Evolutionary conservation across 2,329 filamentous ascomycete genomes (phyloP).

Genomic region (Drechmeria coniospora): DNA sequence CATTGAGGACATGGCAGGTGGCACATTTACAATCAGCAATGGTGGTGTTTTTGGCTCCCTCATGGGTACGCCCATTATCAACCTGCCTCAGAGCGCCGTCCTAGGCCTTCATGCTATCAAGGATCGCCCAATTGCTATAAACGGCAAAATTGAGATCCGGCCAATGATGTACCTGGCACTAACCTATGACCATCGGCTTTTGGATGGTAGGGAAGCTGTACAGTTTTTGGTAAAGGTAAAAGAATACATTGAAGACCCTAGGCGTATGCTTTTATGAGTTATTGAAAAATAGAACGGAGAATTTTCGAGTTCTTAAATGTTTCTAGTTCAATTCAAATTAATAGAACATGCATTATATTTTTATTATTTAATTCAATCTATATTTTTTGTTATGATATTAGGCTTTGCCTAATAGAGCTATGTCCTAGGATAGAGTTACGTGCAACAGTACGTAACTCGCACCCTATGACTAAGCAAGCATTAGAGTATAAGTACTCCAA

Average conservation of each 20-base stretch:
- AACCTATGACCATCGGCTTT: conserved; percentile 90
- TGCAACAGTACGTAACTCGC: too few species aligned
- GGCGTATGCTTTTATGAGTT: conserved; percentile 54
- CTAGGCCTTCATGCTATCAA: conserved; percentile 94
- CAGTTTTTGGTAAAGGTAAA: conserved; percentile 96
- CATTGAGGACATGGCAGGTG: conserved; percentile 97
- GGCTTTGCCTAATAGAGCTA: too few species aligned
- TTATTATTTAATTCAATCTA: conserved; percentile 3
- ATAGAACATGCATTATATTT: too few species aligned
- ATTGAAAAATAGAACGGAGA: conserved; percentile 1
- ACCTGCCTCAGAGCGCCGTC: conserved; percentile 83
- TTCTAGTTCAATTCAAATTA: conserved; percentile 2
- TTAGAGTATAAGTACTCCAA: too few species aligned
- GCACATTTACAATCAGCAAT: conserved; percentile 96
- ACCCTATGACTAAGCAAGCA: too few species aligned
- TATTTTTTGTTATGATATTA: conserved; percentile 1
- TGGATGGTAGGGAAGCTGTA: conserved; percentile 89
- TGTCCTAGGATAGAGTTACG: too few species aligned
- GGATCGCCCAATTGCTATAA: conserved; percentile 74
- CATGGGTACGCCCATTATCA: conserved; percentile 98
- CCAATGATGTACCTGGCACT: conserved; percentile 99
- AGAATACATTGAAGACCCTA: conserved; percentile 91
- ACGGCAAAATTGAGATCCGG: conserved; percentile 87
- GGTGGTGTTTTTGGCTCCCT: conserved; percentile 93
- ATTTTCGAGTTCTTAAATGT: conserved; percentile 2